These are phyloP conservation scores for Penicillium malachiteum DNA, from an alignment of 495 filamentous ascomycete genomes.

Conservation along the genomic window DNA sequence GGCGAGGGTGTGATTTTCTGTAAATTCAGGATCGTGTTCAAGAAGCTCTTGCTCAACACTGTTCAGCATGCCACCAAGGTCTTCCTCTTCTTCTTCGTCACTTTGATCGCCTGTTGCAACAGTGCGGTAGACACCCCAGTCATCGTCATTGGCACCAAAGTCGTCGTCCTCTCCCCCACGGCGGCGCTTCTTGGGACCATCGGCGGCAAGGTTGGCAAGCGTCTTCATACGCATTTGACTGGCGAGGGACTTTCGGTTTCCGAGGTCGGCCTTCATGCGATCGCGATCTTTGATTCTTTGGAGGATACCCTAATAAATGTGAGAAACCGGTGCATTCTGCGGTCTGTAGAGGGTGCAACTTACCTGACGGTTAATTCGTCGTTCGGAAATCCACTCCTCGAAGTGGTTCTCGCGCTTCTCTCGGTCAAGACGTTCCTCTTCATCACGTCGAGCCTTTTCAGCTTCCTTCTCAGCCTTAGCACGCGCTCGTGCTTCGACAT, in stretches of 20 bases:
- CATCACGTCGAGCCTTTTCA: constrained; percentile 78
- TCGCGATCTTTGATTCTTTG: constrained; percentile 90
- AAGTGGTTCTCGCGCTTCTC: constrained; percentile 81
- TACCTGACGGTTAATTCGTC: constrained; percentile 68
- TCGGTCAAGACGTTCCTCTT: constrained; percentile 77
- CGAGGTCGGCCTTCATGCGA: constrained; percentile 84
- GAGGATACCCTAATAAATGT: constrained; percentile 52
- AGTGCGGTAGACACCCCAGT: constrained; percentile 93
- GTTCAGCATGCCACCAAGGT: constrained; percentile 69
- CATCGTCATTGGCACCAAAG: constrained; percentile 95
- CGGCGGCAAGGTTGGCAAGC: constrained; percentile 93
- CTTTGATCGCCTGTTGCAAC: constrained; percentile 76
- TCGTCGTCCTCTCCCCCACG: constrained; percentile 80
- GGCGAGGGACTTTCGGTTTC: constrained; percentile 93
- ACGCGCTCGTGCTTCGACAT: constrained; percentile 84
- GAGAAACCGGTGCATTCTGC: constrained; percentile 8
- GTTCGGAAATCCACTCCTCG: constrained; percentile 81
- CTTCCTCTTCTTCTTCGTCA: constrained; percentile 84
- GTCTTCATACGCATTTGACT: constrained; percentile 97
- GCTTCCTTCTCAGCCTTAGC: constrained; percentile 94
- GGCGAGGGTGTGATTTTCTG: constrained; percentile 83
- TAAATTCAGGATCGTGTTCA: constrained; percentile 82
- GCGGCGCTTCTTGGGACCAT: constrained; percentile 81
- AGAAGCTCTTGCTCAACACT: constrained; percentile 80
- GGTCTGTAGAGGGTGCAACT: constrained; percentile 4